Evolutionary conservation across 352 stramenopile species (phyloP), one percentile per base, ranked within the genome.

Genomic region (Globisporangium abappressorium): DNA sequence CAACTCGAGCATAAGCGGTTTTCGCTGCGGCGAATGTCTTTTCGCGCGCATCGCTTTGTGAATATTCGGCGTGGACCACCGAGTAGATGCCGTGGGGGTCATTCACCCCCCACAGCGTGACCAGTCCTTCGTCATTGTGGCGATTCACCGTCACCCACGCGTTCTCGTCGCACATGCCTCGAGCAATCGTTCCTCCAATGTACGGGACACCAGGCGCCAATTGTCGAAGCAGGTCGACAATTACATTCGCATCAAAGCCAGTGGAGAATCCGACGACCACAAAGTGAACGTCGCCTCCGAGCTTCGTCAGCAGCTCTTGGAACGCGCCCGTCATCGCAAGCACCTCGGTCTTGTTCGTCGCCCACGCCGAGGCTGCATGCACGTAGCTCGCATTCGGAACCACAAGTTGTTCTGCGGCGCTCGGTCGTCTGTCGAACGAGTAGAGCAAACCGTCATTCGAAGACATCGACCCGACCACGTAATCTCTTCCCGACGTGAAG

Each of bases 91-190:
- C 88, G 34, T 90, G 75, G 0, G 88, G 85, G 61, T 96, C 88
- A 58, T 94, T 93, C 12, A 96, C 79, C n/a, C 88, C 88, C 86
- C 86, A 96, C 20, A 96, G 71, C 12, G 86, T 93, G 8, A 96
- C 72, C 11, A 96, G 72, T 5, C 85, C 86, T 82, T 93, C 85
- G 33, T 91, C 79, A 30, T 93, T 93, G 72, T 93, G 86, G 7
- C 88, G 80, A 66, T 96, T 96, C 57, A 94, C 85, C 8, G 88
- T 93, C 4, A 96, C 85, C 88, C 88, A 96, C 30, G 88, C 88
- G 57, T 92, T 91, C 63, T 96, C 86, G 49, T 96, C 87, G 68
- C 88, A 96, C 74, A 94, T 93, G 4, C 85, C 87, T 47, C 88
- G 84, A 8, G 85, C 88, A 30, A 94, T 93, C 24, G 87, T 94